Percentiles rank a stretch among this genome's conserved stretches.
Evolutionary conservation across 441 rosid genomes (phyloP).

Genomic region (Cnidoscolus chayamansa): DNA sequence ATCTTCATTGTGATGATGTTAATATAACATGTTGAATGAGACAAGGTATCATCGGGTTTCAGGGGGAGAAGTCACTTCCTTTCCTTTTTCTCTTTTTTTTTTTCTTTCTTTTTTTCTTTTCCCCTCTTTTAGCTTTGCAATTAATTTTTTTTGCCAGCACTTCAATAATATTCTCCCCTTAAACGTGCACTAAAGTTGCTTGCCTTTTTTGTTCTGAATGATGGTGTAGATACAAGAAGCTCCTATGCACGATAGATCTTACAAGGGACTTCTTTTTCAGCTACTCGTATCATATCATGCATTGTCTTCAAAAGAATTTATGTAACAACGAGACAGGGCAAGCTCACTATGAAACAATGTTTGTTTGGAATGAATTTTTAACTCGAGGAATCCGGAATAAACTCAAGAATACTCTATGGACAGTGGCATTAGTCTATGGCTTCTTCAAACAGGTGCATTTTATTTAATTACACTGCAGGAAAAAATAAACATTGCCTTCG

Average conservation of each 20-base stretch:
- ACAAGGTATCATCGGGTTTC: constrained; percentile 69
- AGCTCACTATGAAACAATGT: constrained; percentile 80
- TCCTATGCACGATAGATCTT: constrained; percentile 82
- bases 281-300: constrained; percentile 91
- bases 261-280: constrained; percentile 98
- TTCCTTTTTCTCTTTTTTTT: constrained; percentile 5
- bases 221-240: constrained; percentile 90
- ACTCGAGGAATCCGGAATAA: constrained; percentile 80
- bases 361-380: constrained; percentile 97
- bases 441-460: constrained; percentile 89
- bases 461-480: constrained; percentile 12
- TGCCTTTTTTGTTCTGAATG: constrained; percentile 25
- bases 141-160: constrained; percentile 15
- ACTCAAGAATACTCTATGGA: constrained; percentile 84
- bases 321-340: constrained; percentile 55
- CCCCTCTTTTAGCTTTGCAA: neutral
- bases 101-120: neutral
- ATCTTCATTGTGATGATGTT: constrained; percentile 63
- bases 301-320: constrained; percentile 83
- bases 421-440: constrained; percentile 92
- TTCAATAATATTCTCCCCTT: neutral
- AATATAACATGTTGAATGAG: constrained; percentile 53
- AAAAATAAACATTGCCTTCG: neutral
- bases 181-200: constrained; percentile 14
- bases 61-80: constrained; percentile 37